Evolutionary conservation across 2,329 filamentous ascomycete species (phyloP), one percentile per base, ranked within the genome.

Genomic region (Daldinia sp.): DNA sequence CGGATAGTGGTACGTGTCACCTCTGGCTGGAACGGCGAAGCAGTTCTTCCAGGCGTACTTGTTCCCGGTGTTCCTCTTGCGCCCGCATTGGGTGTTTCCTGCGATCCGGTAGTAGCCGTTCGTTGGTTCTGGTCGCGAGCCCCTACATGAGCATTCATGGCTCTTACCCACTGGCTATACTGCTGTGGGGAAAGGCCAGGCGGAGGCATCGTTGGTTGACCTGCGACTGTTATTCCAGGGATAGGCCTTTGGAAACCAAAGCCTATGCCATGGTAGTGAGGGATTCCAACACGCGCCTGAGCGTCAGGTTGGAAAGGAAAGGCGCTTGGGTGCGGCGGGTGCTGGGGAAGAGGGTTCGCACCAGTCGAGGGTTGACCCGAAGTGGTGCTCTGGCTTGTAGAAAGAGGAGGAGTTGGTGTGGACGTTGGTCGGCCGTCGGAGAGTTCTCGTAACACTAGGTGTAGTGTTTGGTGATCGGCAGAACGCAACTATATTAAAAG

Each of bases 81-180:
- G 70, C 41, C 77, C 48, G 60, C 55, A 62, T 44, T 62, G 65
- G 28, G 62, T 62, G 53, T 67, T 69, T 63, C 84, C 80, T 30
- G 82, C 80, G 46, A 81, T 72, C 81, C 81, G 37, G 81, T 81
- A 70, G 82, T 76, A 10, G 80, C 81, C 73, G 81, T 80, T 55
- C 81, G 77, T 68, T 84, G 84, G 50, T 82, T 82, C 69, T 84
- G 83, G 42, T 78, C 82, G 60, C 85, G 74, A 50, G 83, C 83
- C 23, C 78, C 81, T 67, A 86, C 74, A 77, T 85, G 84, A 50
- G 82, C 81, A 23, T 80, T 79, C 78, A 84, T 79, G 18, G 80
- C 78, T 39, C 64, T 63, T 26, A 60, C 55, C 69, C 65, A 76
- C 55, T 71, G 69, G n/a, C 51, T 65, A 51, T 71, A 69, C 55